phyloP scores from a whole-genome alignment of 345 rosid genomes.

The Salix dunnii region DNA sequence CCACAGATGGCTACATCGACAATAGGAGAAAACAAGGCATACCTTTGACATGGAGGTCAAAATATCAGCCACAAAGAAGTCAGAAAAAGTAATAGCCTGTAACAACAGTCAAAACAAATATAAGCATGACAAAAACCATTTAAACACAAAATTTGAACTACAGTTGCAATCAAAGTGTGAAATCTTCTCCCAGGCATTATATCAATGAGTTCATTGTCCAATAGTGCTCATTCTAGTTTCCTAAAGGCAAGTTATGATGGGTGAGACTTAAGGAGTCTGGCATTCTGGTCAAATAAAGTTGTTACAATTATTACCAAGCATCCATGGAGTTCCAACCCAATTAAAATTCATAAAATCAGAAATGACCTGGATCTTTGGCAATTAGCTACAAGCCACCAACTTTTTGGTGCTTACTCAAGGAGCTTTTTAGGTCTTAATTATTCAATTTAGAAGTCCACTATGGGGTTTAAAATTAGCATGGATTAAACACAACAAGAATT shows the following conservation, averaged over 20 bases:
- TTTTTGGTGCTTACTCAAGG: neutral
- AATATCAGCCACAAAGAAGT: constrained; percentile 93
- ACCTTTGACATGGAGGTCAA: constrained; percentile 97
- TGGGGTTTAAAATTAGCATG: constrained; percentile 7
- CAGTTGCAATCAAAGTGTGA: neutral
- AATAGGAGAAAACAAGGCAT: constrained; percentile 18
- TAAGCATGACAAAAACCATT: neutral
- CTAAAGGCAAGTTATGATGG: neutral
- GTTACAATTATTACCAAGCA: neutral
- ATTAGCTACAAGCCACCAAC: neutral
- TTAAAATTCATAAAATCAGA: neutral
- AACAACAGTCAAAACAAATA: constrained; percentile 10
- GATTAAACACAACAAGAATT: neutral
- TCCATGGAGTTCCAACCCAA: neutral
- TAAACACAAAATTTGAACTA: neutral
- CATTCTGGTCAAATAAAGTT: neutral
- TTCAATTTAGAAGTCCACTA: neutral
- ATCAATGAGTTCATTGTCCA: neutral
- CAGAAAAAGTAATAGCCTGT: constrained; percentile 81
- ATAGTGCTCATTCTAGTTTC: neutral
- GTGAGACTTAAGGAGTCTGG: neutral
- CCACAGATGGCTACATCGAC: neutral
- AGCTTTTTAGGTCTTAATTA: neutral
- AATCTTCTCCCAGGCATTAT: neutral
- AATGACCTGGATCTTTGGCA: neutral